These are phyloP conservation scores for Spinacia oleracea DNA, from an alignment of 179 eudicot genomes.

Conservation along the genomic window DNA sequence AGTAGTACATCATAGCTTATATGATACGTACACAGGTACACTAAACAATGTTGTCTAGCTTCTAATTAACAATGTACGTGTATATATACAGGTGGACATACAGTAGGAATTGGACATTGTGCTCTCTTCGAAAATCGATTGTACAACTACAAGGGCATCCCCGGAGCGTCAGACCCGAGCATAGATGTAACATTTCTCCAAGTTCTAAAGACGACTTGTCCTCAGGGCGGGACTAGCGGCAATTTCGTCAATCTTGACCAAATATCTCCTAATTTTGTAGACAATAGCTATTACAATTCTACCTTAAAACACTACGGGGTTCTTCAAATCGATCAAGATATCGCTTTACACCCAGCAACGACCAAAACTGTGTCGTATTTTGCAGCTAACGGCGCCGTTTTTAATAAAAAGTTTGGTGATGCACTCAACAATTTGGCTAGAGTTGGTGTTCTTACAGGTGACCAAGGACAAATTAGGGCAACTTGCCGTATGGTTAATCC, in stretches of 20 bases:
- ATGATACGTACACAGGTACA: too few relatives aligned
- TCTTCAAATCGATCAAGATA: slow-evolving; percentile 26
- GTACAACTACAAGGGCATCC: slow-evolving; percentile 2
- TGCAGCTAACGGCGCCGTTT: background rate
- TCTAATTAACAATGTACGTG: background rate
- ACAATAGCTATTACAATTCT: slow-evolving; percentile 24
- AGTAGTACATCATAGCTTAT: too few relatives aligned
- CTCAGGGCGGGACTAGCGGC: background rate
- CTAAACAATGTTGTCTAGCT: too few relatives aligned
- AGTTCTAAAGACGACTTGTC: slow-evolving; percentile 16
- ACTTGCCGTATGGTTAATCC: slow-evolving; percentile 11
- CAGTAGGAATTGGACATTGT: slow-evolving; percentile 31
- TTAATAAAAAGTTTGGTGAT: slow-evolving; percentile 11
- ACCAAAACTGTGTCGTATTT: slow-evolving; percentile 4
- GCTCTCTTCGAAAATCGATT: slow-evolving; percentile 21
- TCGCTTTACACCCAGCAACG: slow-evolving; percentile 18
- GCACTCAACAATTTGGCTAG: slow-evolving; percentile 25
- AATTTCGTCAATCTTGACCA: slow-evolving; percentile 19
- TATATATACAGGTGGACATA: slow-evolving; percentile 27
- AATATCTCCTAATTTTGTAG: background rate
- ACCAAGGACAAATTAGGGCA: slow-evolving; percentile 30
- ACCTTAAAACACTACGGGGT: slow-evolving; percentile 11
- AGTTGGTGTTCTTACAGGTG: slow-evolving; percentile 25
- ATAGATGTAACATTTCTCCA: background rate
- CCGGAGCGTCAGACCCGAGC: slow-evolving; percentile 22